Evolutionary conservation across 108 stramenopile species (phyloP).

Genomic region (Pseudonitzschia delicatissima): DNA sequence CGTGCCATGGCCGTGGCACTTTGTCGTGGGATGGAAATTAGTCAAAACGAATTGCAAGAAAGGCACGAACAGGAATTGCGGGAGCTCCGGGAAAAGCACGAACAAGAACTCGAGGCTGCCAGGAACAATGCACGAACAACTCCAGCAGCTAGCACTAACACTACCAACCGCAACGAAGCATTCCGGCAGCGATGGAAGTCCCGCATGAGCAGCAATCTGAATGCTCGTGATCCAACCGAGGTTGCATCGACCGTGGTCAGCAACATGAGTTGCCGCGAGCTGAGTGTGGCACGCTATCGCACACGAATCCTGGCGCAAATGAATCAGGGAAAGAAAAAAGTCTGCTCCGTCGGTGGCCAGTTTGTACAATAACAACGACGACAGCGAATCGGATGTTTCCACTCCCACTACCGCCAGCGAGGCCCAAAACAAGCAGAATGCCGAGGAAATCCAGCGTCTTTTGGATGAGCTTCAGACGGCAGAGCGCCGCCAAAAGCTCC

Average conservation of each 20-base stretch:
- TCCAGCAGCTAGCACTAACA: not conserved
- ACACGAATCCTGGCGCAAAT: not conserved
- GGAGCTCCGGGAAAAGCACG: not conserved
- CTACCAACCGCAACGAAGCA: not conserved
- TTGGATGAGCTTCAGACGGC: constrained; percentile 24
- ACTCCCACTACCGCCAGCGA: not conserved
- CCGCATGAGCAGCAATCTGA: not conserved
- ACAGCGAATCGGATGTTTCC: not conserved
- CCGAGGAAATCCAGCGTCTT: constrained; percentile 12
- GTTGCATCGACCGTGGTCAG: constrained; percentile 3
- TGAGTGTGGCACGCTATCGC: constrained; percentile 3
- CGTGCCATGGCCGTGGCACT: not conserved
- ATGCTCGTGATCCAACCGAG: not conserved
- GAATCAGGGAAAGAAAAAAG: not conserved
- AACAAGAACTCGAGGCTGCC: not conserved
- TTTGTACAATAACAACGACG: not conserved
- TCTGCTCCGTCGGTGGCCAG: no score
- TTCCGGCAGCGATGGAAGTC: constrained; percentile 8
- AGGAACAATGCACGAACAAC: not conserved
- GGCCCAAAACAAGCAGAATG: not conserved
- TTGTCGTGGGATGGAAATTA: not conserved
- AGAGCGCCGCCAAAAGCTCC: constrained; percentile 11
- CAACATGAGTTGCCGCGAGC: constrained; percentile 1
- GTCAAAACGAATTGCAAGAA: not conserved
- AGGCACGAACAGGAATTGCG: not conserved